These are phyloP conservation scores for Tetrahymena thermophila DNA, from an alignment of 73 alveolate genomes.

Conservation along the genomic window DNA sequence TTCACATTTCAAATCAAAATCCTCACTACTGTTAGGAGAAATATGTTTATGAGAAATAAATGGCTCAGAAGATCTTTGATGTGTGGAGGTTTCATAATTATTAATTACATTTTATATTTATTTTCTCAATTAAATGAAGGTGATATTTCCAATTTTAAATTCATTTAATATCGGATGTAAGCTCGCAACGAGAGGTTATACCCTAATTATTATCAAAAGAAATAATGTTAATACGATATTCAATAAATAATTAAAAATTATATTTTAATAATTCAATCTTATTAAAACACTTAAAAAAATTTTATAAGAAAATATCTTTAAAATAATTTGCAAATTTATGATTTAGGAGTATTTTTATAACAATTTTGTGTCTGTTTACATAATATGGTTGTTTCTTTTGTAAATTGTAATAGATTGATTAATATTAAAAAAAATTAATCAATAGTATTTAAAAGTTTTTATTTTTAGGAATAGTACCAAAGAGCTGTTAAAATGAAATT, in stretches of 20 bases:
- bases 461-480: neutral
- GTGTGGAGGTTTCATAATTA: neutral
- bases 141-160: neutral
- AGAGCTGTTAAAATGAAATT: neutral
- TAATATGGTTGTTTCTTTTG: too few relatives aligned
- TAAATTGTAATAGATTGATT: too few relatives aligned
- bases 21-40: neutral
- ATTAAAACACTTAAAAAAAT: too few relatives aligned
- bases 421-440: too few relatives aligned
- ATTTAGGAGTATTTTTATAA: neutral
- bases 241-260: too few relatives aligned
- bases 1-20: neutral
- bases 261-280: too few relatives aligned
- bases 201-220: neutral
- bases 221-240: neutral
- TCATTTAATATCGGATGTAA: neutral
- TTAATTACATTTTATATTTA: neutral
- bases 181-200: neutral
- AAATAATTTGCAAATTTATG: neutral
- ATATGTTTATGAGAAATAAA: neutral
- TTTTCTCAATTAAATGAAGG: neutral
- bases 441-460: too few relatives aligned
- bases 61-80: neutral
- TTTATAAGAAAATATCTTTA: too few relatives aligned
- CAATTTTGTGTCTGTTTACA: too few relatives aligned